A percentile compares a stretch with the other conserved stretches of the same genome.
These are phyloP conservation scores for Fraxinus excelsior DNA, from an alignment of 257 asterid genomes.

Conservation along the genomic window DNA sequence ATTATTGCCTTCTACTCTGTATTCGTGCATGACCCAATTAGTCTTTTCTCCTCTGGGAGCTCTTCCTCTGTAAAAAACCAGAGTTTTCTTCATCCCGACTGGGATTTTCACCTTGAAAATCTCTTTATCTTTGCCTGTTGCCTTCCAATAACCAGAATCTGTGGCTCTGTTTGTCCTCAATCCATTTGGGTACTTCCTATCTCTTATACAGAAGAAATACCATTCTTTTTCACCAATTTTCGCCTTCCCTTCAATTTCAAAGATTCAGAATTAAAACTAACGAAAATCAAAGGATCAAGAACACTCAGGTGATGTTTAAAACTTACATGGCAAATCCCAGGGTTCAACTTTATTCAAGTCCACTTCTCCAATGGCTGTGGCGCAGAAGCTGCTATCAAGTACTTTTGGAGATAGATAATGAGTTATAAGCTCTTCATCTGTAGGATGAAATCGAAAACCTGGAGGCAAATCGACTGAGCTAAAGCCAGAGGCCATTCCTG, in stretches of 20 bases:
- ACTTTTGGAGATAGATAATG: conserved; percentile 59
- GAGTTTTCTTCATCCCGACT: conserved; percentile 78
- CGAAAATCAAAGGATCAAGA: not conserved
- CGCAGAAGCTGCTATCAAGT: conserved; percentile 39
- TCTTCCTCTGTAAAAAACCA: conserved; percentile 75
- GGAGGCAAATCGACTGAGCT: conserved; percentile 50
- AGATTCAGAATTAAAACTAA: no score
- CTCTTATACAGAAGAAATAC: conserved; percentile 71
- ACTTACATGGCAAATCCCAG: conserved; percentile 87
- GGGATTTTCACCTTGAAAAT: conserved; percentile 45
- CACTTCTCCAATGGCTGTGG: conserved; percentile 64
- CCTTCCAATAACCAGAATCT: conserved; percentile 79
- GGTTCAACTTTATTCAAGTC: conserved; percentile 78
- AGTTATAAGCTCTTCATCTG: conserved; percentile 74
- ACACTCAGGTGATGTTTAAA: not conserved
- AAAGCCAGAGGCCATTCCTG: not conserved
- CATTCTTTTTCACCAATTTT: conserved; percentile 79
- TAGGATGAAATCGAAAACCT: conserved; percentile 76
- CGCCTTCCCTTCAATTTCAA: conserved; percentile 54
- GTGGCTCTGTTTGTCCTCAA: conserved; percentile 75
- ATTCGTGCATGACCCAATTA: conserved; percentile 83
- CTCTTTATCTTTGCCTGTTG: conserved; percentile 75
- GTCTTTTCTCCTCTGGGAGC: conserved; percentile 73
- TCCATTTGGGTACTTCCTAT: conserved; percentile 76
- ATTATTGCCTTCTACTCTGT: conserved; percentile 54